A percentile compares a stretch with the other conserved stretches of the same genome.
These are phyloP conservation scores for Gloeostereum incarnatum DNA, from an alignment of 768 basidiomycete genomes.

Conservation along the genomic window DNA sequence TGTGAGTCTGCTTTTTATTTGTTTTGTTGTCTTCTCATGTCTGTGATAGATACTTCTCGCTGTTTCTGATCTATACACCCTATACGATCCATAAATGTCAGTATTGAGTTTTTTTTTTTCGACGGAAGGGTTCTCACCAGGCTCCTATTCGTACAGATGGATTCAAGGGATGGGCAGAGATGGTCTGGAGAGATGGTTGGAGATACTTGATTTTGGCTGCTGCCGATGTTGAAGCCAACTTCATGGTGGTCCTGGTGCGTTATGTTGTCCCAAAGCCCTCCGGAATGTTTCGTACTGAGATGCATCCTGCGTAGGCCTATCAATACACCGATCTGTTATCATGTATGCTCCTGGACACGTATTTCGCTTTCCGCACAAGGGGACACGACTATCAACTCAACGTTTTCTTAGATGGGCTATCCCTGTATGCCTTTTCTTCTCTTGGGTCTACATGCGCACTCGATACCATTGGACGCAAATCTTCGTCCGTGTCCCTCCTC, in stretches of 20 bases:
- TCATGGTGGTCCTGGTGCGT: constrained; percentile 66
- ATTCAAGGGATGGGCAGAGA: constrained; percentile 72
- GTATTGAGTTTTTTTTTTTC: constrained; percentile 1
- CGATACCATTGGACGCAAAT: constrained; percentile 81
- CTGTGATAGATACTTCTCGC: constrained; percentile 57
- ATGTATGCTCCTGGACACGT: constrained; percentile 90
- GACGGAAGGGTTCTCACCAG: constrained; percentile 1
- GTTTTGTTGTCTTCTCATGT: background rate
- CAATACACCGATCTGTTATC: constrained; percentile 83
- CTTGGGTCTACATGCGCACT: constrained; percentile 75
- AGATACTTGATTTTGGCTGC: constrained; percentile 76
- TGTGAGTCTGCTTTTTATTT: constrained; percentile 36
- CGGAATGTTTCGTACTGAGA: constrained; percentile 1
- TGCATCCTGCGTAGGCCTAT: constrained; percentile 46
- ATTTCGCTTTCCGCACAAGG: constrained; percentile 14
- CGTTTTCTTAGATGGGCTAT: constrained; percentile 64
- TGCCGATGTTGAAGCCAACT: constrained; percentile 86
- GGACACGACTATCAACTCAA: background rate
- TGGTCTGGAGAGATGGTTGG: constrained; percentile 74
- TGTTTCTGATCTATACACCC: constrained; percentile 73
- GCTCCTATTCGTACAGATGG: constrained; percentile 42
- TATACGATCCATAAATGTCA: constrained; percentile 84
- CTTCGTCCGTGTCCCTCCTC: constrained; percentile 35
- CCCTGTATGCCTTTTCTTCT: constrained; percentile 77
- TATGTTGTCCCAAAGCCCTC: background rate